Evolutionary conservation across 2,329 filamentous ascomycete species (phyloP).

Genomic region (Sporothrix protearum): DNA sequence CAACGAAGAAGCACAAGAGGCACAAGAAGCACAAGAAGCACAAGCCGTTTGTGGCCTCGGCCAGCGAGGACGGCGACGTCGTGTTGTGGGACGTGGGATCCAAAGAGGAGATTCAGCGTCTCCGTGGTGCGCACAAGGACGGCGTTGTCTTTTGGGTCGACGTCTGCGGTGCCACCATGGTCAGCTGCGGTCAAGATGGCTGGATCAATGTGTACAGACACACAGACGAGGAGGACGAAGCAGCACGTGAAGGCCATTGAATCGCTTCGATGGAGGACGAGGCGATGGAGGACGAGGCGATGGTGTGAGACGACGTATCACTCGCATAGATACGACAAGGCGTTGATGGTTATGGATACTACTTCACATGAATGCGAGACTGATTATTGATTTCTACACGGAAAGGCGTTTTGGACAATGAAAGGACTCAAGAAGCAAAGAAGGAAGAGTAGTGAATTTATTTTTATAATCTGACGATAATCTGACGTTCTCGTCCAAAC

Average conservation of each 20-base stretch:
- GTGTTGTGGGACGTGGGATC: conserved; percentile 86
- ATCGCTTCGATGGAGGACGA: too few species aligned
- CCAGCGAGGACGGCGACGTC: conserved; percentile 82
- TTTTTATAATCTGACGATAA: too few species aligned
- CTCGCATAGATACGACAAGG: neutral
- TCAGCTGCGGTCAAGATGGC: conserved; percentile 55
- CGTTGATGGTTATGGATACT: neutral
- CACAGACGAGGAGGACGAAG: conserved; percentile 13
- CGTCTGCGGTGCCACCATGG: conserved; percentile 54
- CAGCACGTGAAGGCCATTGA: neutral
- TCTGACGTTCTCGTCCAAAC: neutral
- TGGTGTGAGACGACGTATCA: too few species aligned
- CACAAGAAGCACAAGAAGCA: conserved; percentile 26
- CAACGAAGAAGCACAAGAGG: too few species aligned
- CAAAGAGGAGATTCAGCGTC: conserved; percentile 75
- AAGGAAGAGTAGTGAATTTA: neutral
- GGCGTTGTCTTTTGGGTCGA: conserved; percentile 66
- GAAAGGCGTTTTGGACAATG: neutral
- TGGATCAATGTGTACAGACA: conserved; percentile 50
- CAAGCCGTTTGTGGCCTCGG: conserved; percentile 65
- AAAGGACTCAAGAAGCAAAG: neutral
- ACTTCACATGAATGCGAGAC: neutral
- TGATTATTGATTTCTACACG: neutral
- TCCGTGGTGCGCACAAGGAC: conserved; percentile 49
- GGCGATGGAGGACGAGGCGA: neutral